Conservation (phyloP, 768 basidiomycete species). For the Rhodotorula babjevae region DNA sequence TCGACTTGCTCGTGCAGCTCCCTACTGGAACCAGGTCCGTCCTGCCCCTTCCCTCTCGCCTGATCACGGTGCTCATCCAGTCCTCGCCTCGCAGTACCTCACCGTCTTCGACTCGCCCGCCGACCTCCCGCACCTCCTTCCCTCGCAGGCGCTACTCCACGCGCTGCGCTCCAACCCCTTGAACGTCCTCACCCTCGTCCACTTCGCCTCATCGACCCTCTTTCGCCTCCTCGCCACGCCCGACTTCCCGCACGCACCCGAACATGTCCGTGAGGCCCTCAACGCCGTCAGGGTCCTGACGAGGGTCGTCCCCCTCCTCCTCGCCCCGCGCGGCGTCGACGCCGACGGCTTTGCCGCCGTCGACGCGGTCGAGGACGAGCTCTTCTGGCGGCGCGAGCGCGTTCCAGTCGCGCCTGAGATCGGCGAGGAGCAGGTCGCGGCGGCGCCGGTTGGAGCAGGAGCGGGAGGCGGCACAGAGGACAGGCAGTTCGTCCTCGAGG, state of each 20-base stretch:
- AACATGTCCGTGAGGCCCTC: slow-evolving; percentile 72
- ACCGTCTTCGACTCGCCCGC: slow-evolving; percentile 11
- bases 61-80: no score
- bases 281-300: slow-evolving; percentile 89
- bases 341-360: slow-evolving; percentile 57
- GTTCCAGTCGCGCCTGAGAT: slow-evolving; percentile 48
- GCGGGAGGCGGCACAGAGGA: slow-evolving; percentile 2
- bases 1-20: slow-evolving; percentile 15
- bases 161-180: slow-evolving; percentile 12
- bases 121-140: slow-evolving; percentile 28
- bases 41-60: background rate
- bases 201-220: slow-evolving; percentile 18
- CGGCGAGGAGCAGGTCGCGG: slow-evolving; percentile 37
- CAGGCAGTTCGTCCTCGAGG: slow-evolving; percentile 80
- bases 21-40: slow-evolving; percentile 31
- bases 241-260: slow-evolving; percentile 22
- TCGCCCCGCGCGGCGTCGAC: slow-evolving; percentile 51
- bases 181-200: slow-evolving; percentile 33
- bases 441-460: background rate
- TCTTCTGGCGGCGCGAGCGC: slow-evolving; percentile 71
- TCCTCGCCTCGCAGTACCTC: slow-evolving; percentile 8
- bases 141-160: background rate
- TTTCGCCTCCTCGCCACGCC: slow-evolving; percentile 14
- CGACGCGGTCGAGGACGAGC: slow-evolving; percentile 70
- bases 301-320: slow-evolving; percentile 82